phyloP scores from a whole-genome alignment of 305 asterid genomes.

The Fraxinus paxiana region DNA sequence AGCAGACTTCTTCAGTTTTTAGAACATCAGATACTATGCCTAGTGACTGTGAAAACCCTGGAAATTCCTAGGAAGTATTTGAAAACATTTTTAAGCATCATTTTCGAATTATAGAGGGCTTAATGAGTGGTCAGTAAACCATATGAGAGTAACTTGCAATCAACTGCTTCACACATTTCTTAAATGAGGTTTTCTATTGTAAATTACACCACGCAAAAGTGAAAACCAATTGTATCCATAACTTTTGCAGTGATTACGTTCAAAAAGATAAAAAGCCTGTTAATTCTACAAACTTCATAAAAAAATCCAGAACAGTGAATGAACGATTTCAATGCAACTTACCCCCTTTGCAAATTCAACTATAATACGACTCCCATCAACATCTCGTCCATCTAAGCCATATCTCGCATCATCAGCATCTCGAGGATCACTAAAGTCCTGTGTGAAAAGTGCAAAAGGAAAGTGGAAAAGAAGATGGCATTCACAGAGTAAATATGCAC shows the following conservation, averaged over 20 bases:
- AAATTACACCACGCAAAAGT: not conserved
- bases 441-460: conserved; percentile 22
- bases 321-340: conserved; percentile 26
- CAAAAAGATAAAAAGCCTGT: not conserved
- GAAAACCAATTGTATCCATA: not conserved
- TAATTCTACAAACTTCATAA: not conserved
- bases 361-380: conserved; percentile 83
- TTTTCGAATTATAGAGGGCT: not conserved
- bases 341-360: conserved; percentile 97
- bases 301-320: not conserved
- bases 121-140: not conserved
- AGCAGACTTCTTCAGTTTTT: not conserved
- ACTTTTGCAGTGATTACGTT: not conserved
- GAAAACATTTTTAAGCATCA: not conserved
- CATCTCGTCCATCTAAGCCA: conserved; percentile 75
- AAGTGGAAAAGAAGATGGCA: not conserved
- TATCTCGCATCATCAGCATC: conserved; percentile 98
- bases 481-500: conserved; percentile 7
- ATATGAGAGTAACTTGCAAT: not conserved
- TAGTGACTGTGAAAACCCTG: not conserved
- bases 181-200: not conserved
- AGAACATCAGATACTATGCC: not conserved
- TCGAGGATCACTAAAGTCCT: conserved; percentile 94
- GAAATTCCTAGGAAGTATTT: not conserved
- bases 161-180: not conserved